Evolutionary conservation across 257 asterid genomes (phyloP).

Genomic region (Petunia axillaris): DNA sequence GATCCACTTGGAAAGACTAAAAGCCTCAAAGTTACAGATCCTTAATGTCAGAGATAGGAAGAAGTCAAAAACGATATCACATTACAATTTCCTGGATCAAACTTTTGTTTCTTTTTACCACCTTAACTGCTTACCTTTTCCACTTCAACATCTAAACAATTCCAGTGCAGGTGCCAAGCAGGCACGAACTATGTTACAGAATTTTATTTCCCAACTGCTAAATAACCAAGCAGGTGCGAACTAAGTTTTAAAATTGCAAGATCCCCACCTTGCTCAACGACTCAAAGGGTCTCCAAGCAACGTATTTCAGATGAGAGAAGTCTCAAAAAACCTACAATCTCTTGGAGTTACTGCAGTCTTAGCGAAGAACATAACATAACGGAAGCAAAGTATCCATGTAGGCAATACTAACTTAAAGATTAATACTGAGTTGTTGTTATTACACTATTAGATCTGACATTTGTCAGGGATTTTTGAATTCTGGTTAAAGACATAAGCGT

Average conservation of each 20-base stretch:
- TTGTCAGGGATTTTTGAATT: not conserved
- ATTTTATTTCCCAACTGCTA: not conserved
- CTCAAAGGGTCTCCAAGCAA: not conserved
- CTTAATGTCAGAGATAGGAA: not conserved
- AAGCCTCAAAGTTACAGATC: not conserved
- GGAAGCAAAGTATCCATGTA: not conserved
- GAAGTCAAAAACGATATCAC: not conserved
- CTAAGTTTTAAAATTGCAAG: not conserved
- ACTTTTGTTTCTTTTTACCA: not conserved
- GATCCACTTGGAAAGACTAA: not conserved
- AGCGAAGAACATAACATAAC: not conserved
- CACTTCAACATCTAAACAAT: constrained; percentile 10
- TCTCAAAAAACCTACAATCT: not conserved
- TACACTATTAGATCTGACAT: not conserved
- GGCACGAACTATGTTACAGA: not conserved
- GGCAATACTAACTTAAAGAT: not conserved
- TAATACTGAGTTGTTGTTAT: not conserved
- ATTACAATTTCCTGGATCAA: constrained; percentile 21
- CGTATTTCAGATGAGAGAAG: not conserved
- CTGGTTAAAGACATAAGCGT: not conserved
- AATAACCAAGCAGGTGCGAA: not conserved
- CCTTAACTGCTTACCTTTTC: not conserved
- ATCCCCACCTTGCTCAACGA: not conserved
- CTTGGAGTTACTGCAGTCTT: not conserved
- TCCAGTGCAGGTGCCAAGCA: constrained; percentile 4